Conservation (phyloP, 768 basidiomycete genomes). For the Lactifluus pinguis region DNA sequence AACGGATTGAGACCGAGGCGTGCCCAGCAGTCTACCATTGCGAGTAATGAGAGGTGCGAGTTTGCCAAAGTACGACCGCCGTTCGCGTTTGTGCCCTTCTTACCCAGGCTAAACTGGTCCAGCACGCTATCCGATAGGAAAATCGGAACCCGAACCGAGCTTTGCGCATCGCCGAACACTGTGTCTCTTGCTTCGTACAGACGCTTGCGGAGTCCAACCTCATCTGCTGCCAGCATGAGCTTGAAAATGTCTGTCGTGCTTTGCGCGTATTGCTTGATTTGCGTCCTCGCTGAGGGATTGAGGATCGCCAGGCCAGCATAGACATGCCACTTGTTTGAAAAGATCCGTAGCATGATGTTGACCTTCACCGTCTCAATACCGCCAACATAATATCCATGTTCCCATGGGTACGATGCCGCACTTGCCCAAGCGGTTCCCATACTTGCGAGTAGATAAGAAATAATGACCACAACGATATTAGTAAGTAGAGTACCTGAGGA, state of each 20-base stretch:
- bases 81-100: constrained; percentile 19
- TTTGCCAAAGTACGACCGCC: constrained; percentile 45
- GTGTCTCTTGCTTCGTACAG: constrained; percentile 63
- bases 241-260: constrained; percentile 89
- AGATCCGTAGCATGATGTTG: constrained; percentile 93
- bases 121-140: constrained; percentile 77
- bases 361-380: constrained; percentile 98
- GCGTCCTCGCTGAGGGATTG: constrained; percentile 79
- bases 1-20: constrained; percentile 80
- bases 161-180: constrained; percentile 55
- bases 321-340: constrained; percentile 97
- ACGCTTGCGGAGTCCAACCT: constrained; percentile 51
- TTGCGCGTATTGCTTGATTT: constrained; percentile 87
- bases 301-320: constrained; percentile 98
- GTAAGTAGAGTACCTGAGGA: constrained; percentile 57
- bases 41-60: constrained; percentile 87
- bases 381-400: constrained; percentile 87
- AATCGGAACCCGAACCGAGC: constrained; percentile 45
- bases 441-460: constrained; percentile 32
- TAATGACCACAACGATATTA: not conserved
- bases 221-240: constrained; percentile 69
- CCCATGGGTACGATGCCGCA: constrained; percentile 82
- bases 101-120: constrained; percentile 82
- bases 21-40: constrained; percentile 99
- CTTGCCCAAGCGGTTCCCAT: constrained; percentile 97